These are phyloP conservation scores for Epichloe elymi DNA, from an alignment of 2,329 filamentous ascomycete genomes.

Conservation along the genomic window DNA sequence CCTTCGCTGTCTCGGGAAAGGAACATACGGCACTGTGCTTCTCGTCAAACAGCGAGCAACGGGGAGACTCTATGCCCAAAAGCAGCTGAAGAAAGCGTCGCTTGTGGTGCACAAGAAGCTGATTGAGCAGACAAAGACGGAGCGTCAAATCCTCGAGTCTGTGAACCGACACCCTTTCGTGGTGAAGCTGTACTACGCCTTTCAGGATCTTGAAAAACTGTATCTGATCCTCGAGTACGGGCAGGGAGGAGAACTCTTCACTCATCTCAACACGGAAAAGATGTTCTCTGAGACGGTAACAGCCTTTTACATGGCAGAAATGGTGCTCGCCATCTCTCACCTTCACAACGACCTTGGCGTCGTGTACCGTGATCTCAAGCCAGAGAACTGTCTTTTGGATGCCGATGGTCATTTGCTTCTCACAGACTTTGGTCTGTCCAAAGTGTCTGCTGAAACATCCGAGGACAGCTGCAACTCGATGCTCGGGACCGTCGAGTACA, in stretches of 20 bases:
- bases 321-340: constrained; percentile 87
- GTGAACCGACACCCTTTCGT: constrained; percentile 96
- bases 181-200: constrained; percentile 95
- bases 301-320: constrained; percentile 97
- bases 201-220: constrained; percentile 94
- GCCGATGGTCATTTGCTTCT: constrained; percentile 82
- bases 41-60: constrained; percentile 83
- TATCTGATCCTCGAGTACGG: constrained; percentile 97
- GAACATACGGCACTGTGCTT: constrained; percentile 87
- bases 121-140: constrained; percentile 94
- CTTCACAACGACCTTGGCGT: constrained; percentile 86
- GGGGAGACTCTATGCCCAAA: constrained; percentile 87
- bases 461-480: constrained; percentile 67
- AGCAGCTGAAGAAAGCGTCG: constrained; percentile 96
- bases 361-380: constrained; percentile 93
- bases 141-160: constrained; percentile 86
- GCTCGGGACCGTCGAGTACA: constrained; percentile 93
- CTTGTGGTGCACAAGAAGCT: constrained; percentile 91
- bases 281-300: constrained; percentile 88
- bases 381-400: constrained; percentile 92
- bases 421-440: constrained; percentile 93
- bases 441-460: constrained; percentile 61
- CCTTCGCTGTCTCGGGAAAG: constrained; percentile 86
- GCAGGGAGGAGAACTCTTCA: constrained; percentile 91
- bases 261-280: constrained; percentile 82